A percentile compares a stretch with the other conserved stretches of the same genome.
Evolutionary conservation across 2,329 filamentous ascomycete species (phyloP).

Genomic region (Clonostachys byssicola): DNA sequence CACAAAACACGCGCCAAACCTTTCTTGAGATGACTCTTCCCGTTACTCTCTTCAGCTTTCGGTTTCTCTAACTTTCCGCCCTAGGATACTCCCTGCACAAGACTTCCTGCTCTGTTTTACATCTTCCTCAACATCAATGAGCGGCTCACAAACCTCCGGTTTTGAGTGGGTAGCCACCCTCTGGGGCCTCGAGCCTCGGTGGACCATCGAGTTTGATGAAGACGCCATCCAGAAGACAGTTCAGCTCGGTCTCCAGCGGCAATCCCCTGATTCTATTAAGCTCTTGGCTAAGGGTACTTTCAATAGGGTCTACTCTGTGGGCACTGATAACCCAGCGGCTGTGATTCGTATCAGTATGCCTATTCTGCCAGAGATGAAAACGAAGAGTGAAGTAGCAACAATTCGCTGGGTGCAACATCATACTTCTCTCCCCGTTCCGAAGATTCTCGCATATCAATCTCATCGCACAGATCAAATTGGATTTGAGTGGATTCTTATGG

Average conservation of each 20-base stretch:
- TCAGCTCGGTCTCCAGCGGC: background rate
- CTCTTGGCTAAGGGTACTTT: background rate
- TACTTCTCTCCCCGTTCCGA: conserved; percentile 20
- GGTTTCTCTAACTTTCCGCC: too few relatives aligned
- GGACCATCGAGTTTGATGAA: background rate
- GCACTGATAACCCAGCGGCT: background rate
- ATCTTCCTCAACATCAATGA: too few relatives aligned
- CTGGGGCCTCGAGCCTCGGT: too few relatives aligned
- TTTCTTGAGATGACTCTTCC: too few relatives aligned
- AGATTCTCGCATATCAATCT: conserved; percentile 14
- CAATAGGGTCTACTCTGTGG: background rate
- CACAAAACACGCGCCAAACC: too few relatives aligned
- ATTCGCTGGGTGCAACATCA: conserved; percentile 19
- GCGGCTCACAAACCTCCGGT: too few relatives aligned
- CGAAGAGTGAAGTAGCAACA: conserved; percentile 12
- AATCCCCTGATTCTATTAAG: background rate
- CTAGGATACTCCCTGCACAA: too few relatives aligned
- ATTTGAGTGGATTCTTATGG: conserved; percentile 35
- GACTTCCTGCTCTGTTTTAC: too few relatives aligned
- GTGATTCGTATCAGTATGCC: background rate
- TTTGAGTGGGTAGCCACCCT: too few relatives aligned
- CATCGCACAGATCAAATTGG: conserved; percentile 22
- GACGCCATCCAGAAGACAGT: background rate
- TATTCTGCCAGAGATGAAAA: background rate
- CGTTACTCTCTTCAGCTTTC: too few relatives aligned